phyloP scores from a whole-genome alignment of 805 yeast species.

The Spathaspora arborariae region DNA sequence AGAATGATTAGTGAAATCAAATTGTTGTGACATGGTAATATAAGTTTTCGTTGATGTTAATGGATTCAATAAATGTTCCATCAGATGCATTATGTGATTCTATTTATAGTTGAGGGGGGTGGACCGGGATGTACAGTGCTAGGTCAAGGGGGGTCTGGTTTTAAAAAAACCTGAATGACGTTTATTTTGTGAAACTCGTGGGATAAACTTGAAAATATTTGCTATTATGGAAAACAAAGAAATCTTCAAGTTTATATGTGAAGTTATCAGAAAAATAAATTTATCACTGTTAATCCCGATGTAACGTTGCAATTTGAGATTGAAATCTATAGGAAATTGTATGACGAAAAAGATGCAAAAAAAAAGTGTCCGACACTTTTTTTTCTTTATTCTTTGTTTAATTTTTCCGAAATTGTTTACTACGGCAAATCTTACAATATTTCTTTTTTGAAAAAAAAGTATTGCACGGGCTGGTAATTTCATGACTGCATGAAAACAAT shows the following conservation, averaged over 20 bases:
- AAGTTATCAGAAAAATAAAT: neutral
- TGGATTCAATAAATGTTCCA: slow-evolving; percentile 20
- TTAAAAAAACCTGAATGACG: no score
- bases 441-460: neutral
- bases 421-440: neutral
- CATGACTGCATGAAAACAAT: neutral
- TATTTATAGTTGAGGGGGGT: neutral
- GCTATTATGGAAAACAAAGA: neutral
- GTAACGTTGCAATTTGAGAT: slow-evolving; percentile 11
- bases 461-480: neutral
- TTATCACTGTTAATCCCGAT: slow-evolving; percentile 1
- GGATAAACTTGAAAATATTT: neutral
- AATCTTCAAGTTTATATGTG: neutral
- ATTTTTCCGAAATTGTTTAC: neutral
- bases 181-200: neutral
- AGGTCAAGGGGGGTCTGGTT: no score
- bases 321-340: neutral
- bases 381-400: neutral
- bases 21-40: slow-evolving; percentile 20
- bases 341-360: neutral
- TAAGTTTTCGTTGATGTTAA: slow-evolving; percentile 17
- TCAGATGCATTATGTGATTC: slow-evolving; percentile 6
- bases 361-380: neutral
- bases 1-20: slow-evolving; percentile 54
- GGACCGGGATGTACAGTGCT: neutral